Base-by-base conservation (phyloP, 495 filamentous ascomycete genomes). In the Cryomyces antarcticus region DNA sequence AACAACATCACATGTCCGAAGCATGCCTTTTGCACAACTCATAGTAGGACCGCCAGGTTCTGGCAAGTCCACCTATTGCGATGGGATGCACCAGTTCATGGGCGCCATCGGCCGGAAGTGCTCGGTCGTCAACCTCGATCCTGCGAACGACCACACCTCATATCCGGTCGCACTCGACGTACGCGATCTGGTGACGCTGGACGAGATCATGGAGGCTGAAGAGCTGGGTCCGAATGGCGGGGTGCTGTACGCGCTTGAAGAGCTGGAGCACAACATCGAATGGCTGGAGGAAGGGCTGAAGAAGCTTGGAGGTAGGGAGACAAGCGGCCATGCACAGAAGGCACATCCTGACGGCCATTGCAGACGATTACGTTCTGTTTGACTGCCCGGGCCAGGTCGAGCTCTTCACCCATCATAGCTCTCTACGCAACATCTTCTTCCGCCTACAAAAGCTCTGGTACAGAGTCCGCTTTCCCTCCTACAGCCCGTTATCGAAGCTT, bases 21-120 rank as follows among this genome's bases (percentile, higher is more conserved):
- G 31, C 36, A 77, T 77, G 72, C 73, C 72, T 5, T 75, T 73
- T 47, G 67, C 72, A 39, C 80, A 89, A 62, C 73, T 97, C 27
- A 78, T 95, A 9, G 78, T 94, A 45, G 89, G 89, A 9, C 84
- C 88, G 28, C 88, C 89, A 6, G 89, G 89, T 47, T 73, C 87
- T 27, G 89, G 89, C 12, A 97, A 97, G 62, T 93, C 86, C 38
- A 97, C 89, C 5, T 94, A 92, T 60, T 94, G 86, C 68, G 80
- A 94, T 72, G 89, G 89, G 50, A 93, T 97, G 82, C 82, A 93
- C 51, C 89, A 97, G 64, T 96, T 95, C 68, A 78, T 95, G 67
- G 73, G 74, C 44, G 87, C 89, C 40, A 93, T 97, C 54, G 83
- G 83, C 35, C 79, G 89, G 34, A 86, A 89, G 63, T 93, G 83